Conservation (phyloP, 768 basidiomycete species). For the Saitozyma sp. region DNA sequence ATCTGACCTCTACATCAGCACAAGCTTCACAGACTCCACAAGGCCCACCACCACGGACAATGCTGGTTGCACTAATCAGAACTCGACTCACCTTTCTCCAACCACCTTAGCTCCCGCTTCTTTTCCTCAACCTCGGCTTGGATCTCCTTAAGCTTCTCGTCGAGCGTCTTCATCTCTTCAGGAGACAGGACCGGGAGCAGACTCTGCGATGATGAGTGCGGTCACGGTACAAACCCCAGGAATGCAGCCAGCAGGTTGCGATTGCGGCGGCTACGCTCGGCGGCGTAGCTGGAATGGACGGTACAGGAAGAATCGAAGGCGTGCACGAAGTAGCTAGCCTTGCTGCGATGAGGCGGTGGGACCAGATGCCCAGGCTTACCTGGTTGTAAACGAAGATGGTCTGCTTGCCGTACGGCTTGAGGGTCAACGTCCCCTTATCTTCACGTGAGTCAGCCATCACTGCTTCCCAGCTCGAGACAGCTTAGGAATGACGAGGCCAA, state of each 20-base stretch:
- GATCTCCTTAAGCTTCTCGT: slow-evolving; percentile 48
- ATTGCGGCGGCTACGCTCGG: no score
- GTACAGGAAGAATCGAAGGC: not conserved
- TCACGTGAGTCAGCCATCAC: slow-evolving; percentile 1
- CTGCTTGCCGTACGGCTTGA: slow-evolving; percentile 84
- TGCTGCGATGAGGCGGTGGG: not conserved
- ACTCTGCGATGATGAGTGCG: slow-evolving; percentile 53
- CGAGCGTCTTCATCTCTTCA: slow-evolving; percentile 64
- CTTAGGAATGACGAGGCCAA: not conserved
- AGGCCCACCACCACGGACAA: no score
- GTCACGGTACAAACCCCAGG: no score
- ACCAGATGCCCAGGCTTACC: slow-evolving; percentile 21
- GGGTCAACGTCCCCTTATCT: slow-evolving; percentile 78
- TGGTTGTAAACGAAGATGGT: slow-evolving; percentile 81
- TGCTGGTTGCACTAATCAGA: not conserved
- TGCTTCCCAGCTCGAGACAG: not conserved
- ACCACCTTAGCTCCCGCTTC: slow-evolving; percentile 8
- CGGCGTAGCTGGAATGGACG: no score
- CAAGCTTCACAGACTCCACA: no score
- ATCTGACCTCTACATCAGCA: slow-evolving; percentile 53
- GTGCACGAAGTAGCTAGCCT: not conserved
- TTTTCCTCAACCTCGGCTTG: slow-evolving; percentile 28
- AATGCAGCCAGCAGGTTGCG: not conserved
- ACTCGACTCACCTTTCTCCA: slow-evolving; percentile 12
- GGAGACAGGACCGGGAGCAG: slow-evolving; percentile 66